Evolutionary conservation across 2,329 filamentous ascomycete genomes (phyloP).

Genomic region (Hirsutella thompsonii): DNA sequence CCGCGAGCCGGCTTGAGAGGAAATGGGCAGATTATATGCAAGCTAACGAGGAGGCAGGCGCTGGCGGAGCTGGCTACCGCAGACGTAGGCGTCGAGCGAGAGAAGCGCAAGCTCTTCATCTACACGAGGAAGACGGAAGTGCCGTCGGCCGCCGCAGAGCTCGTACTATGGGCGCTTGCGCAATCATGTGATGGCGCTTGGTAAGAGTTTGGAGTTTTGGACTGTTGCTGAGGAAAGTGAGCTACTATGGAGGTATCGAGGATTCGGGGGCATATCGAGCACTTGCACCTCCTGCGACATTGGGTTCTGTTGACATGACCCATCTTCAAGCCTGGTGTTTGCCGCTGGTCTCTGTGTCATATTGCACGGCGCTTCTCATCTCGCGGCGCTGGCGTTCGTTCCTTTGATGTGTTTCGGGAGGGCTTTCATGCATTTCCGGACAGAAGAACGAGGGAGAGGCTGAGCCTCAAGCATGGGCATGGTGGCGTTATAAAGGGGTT

Average conservation of each 20-base stretch:
- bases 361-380: too few relatives aligned
- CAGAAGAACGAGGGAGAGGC: too few relatives aligned
- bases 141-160: constrained; percentile 45
- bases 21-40: constrained; percentile 96
- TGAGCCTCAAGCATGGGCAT: too few relatives aligned
- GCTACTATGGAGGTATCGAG: background rate
- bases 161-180: constrained; percentile 48
- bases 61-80: constrained; percentile 50
- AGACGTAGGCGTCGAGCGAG: constrained; percentile 64
- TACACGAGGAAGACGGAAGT: constrained; percentile 64
- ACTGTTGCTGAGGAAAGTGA: background rate
- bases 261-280: too few relatives aligned
- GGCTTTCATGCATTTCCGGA: too few relatives aligned
- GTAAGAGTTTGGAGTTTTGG: background rate
- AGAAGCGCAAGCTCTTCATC: constrained; percentile 69
- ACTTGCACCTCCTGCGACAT: too few relatives aligned
- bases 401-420: too few relatives aligned
- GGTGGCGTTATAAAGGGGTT: too few relatives aligned
- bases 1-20: constrained; percentile 68
- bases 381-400: too few relatives aligned
- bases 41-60: constrained; percentile 71
- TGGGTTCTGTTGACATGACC: too few relatives aligned
- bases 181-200: constrained; percentile 43
- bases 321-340: too few relatives aligned
- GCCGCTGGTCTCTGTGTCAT: too few relatives aligned